Evolutionary conservation across 1,284 basidiomycete species (phyloP).

Genomic region (Marasmius oreades): DNA sequence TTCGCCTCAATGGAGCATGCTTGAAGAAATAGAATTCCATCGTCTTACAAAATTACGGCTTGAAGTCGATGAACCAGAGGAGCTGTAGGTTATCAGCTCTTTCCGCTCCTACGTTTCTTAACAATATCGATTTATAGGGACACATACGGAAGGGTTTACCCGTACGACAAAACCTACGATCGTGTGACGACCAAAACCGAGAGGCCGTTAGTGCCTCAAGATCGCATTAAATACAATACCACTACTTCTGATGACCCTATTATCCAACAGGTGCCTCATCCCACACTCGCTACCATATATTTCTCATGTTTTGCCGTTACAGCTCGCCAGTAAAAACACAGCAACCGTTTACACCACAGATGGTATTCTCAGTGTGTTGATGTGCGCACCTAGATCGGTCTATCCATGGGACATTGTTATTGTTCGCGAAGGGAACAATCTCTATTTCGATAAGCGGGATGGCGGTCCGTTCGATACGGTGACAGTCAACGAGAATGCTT

Average conservation of each 20-base stretch:
- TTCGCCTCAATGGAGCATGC: slow-evolving; percentile 87
- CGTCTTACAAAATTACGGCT: slow-evolving; percentile 89
- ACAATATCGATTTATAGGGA: slow-evolving; percentile 49
- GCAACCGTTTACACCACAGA: slow-evolving; percentile 94
- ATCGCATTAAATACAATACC: slow-evolving; percentile 96
- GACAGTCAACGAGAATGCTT: slow-evolving; percentile 98
- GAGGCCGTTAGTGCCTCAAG: slow-evolving; percentile 86
- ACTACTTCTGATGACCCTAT: slow-evolving; percentile 97
- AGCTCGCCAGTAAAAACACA: slow-evolving; percentile 77
- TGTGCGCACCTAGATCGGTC: slow-evolving; percentile 93
- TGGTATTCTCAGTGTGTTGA: slow-evolving; percentile 92
- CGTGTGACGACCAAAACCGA: slow-evolving; percentile 93
- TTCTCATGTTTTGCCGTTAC: slow-evolving; percentile 12
- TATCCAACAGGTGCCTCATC: slow-evolving; percentile 71
- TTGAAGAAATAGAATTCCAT: slow-evolving; percentile 98
- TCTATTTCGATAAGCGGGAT: slow-evolving; percentile 98
- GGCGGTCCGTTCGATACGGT: slow-evolving; percentile 97
- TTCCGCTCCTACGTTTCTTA: slow-evolving; percentile 8
- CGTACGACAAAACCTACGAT: slow-evolving; percentile 96
- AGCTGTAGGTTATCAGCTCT: slow-evolving; percentile 57
- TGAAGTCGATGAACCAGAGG: slow-evolving; percentile 88
- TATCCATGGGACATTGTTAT: slow-evolving; percentile 99
- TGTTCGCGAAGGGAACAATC: slow-evolving; percentile 86
- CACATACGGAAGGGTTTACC: slow-evolving; percentile 85
- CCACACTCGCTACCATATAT: neutral